Conservation (phyloP, 768 basidiomycete species). For the Rhizopogon sp. region DNA sequence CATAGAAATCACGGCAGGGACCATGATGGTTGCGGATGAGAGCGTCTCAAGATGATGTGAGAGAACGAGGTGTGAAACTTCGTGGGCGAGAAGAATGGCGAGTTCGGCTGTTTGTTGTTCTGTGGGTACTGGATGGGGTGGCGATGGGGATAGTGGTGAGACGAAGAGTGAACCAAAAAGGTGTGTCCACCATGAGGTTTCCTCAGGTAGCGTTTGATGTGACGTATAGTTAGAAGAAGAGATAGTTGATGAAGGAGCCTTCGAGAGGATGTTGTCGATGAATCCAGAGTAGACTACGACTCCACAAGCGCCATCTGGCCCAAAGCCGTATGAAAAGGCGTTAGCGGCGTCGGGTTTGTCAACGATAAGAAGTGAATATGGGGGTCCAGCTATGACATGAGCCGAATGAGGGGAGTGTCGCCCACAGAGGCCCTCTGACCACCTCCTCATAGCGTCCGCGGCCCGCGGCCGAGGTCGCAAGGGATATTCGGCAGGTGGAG, state of each 20-base stretch:
- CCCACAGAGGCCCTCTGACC: slow-evolving; percentile 46
- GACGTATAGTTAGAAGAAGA: slow-evolving; percentile 26
- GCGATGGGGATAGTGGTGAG: slow-evolving; percentile 27
- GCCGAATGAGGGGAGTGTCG: slow-evolving; percentile 37
- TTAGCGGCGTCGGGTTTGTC: slow-evolving; percentile 81
- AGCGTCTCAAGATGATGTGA: slow-evolving; percentile 90
- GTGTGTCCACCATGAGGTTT: slow-evolving; percentile 41
- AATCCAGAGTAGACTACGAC: slow-evolving; percentile 95
- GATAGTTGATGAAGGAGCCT: slow-evolving; percentile 17
- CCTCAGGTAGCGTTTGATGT: slow-evolving; percentile 9
- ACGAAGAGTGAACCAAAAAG: slow-evolving; percentile 40
- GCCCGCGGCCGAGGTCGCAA: slow-evolving; percentile 81
- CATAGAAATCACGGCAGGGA: slow-evolving; percentile 78
- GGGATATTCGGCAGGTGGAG: slow-evolving; percentile 80
- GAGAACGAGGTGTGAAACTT: slow-evolving; percentile 86
- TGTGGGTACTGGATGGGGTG: slow-evolving; percentile 53
- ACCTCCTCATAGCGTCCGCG: slow-evolving; percentile 60
- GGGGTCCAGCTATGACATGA: slow-evolving; percentile 70
- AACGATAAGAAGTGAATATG: slow-evolving; percentile 86
- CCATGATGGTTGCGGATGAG: slow-evolving; percentile 77
- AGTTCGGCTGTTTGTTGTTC: slow-evolving; percentile 82
- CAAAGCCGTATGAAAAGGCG: slow-evolving; percentile 95
- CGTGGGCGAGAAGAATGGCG: slow-evolving; percentile 89
- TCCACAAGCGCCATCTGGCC: slow-evolving; percentile 86
- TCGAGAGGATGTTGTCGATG: slow-evolving; percentile 76